Evolutionary conservation across 768 basidiomycete genomes (phyloP).

Genomic region (Vararia minispora): DNA sequence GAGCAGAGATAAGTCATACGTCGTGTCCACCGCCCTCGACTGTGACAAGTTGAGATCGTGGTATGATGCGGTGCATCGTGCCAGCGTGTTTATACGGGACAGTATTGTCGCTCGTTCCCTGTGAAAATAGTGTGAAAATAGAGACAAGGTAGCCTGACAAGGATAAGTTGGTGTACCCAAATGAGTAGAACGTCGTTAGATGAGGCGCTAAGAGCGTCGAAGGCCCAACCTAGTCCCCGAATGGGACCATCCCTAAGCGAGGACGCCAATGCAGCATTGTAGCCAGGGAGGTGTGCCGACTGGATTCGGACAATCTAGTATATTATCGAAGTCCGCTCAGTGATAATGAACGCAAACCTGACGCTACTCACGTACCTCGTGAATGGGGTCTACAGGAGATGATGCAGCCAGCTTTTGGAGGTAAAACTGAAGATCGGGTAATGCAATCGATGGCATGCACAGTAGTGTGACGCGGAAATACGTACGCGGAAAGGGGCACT

Average conservation of each 20-base stretch:
- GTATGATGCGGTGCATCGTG: constrained; percentile 33
- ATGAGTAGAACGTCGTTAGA: constrained; percentile 47
- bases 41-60: constrained; percentile 32
- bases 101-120: constrained; percentile 51
- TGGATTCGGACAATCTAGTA: constrained; percentile 62
- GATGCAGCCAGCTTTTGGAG: constrained; percentile 22
- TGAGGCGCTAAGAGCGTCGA: constrained; percentile 36
- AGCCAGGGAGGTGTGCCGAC: constrained; percentile 65
- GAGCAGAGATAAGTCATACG: too few relatives aligned
- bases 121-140: background rate
- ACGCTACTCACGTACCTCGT: constrained; percentile 15
- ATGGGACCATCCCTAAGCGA: constrained; percentile 64
- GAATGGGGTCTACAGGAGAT: constrained; percentile 18
- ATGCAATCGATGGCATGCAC: background rate
- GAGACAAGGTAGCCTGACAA: background rate
- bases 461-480: constrained; percentile 6
- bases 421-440: constrained; percentile 17
- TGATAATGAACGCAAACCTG: background rate
- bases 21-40: constrained; percentile 47
- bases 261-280: constrained; percentile 67
- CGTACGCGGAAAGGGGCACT: constrained; percentile 51
- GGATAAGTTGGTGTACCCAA: constrained; percentile 34
- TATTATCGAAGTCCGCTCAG: background rate
- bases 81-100: constrained; percentile 44
- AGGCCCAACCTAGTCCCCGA: constrained; percentile 46